Base-by-base conservation (phyloP, 2,329 filamentous ascomycete species). In the Chaetothyriales sp. region DNA sequence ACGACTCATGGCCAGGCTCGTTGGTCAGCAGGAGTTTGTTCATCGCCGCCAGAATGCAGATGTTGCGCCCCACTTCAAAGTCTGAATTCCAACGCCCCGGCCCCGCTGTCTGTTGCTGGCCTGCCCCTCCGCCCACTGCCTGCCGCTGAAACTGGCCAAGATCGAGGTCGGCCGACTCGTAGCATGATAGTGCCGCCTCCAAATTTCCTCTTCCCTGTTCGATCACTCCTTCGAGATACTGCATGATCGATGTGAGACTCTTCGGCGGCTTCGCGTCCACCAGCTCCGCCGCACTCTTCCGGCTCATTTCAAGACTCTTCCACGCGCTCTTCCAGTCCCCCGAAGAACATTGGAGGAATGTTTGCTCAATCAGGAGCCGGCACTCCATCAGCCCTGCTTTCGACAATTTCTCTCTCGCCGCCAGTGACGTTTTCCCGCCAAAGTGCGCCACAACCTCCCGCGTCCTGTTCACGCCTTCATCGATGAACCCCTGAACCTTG, bases 191-290 rank as follows among this genome's bases (percentile, higher is more conserved):
- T 2, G 90, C 89, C 1, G 71, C 69, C n/a, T 78, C 70, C 1
- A 92, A 73, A 56, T 88, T 76, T 15, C 88, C 89, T 4, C 76
- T 82, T 18, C 83, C 86, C 69, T 95, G 90, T 49, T 81, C 73
- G 59, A 88, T 84, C 6, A 86, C 77, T 0, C 85, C 89, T 0
- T 76, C 73, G 18, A 95, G 78, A 66, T 95, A 95, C 44, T 78
- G 70, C 5, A 78, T 73, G 45, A 86, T 73, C 33, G 80, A 70
- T 20, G 67, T 65, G 37, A 81, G 73, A 1, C 65, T 62, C 13
- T 67, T 65, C 2, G 68, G 61, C 19, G 69, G 62, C 8, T 62
- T 61, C 33, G 71, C 33, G 71, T 61, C 54, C 54, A n/a, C 67
- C 72, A 72, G 56, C 63, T 70, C 63, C 70, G 72, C 55, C 61